Evolutionary conservation across 2,329 filamentous ascomycete species (phyloP).

Genomic region (Cordyceps pruinosa): DNA sequence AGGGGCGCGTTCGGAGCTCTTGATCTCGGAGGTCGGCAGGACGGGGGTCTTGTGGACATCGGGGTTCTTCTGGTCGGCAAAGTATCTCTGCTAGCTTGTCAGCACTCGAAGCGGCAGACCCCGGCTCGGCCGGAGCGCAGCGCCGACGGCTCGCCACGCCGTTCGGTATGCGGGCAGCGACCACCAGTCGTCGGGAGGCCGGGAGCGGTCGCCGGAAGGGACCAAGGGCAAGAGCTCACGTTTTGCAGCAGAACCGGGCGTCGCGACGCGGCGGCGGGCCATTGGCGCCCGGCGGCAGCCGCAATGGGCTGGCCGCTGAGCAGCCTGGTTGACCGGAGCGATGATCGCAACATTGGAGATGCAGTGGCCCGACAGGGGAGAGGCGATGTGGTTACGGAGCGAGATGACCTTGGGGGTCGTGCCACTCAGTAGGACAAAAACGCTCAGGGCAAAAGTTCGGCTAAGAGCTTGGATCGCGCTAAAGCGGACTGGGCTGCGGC

Average conservation of each 20-base stretch:
- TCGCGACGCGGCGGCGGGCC: conserved; percentile 38
- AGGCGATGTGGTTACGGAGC: conserved; percentile 22
- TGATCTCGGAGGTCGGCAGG: conserved; percentile 47
- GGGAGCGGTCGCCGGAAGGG: no score
- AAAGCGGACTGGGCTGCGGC: conserved; percentile 16
- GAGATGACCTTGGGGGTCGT: conserved; percentile 15
- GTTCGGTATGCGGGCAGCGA: not conserved
- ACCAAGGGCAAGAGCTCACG: conserved; percentile 6
- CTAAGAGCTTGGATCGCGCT: conserved; percentile 25
- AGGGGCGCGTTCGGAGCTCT: conserved; percentile 39
- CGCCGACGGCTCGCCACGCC: not conserved
- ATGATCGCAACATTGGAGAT: conserved; percentile 62
- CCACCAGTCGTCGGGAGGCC: not conserved
- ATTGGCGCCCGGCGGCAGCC: conserved; percentile 51
- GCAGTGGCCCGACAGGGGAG: conserved; percentile 35
- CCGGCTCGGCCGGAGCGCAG: not conserved
- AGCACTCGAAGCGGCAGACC: not conserved
- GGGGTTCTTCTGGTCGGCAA: conserved; percentile 48
- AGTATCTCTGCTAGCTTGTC: conserved; percentile 42
- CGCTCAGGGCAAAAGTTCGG: conserved; percentile 40
- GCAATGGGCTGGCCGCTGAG: conserved; percentile 48
- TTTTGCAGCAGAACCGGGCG: conserved; percentile 20
- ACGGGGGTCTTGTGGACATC: conserved; percentile 43
- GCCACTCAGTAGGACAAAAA: conserved; percentile 30
- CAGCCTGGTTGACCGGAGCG: conserved; percentile 57